These are phyloP conservation scores for Populus deltoides DNA, from an alignment of 345 rosid species.

Conservation along the genomic window DNA sequence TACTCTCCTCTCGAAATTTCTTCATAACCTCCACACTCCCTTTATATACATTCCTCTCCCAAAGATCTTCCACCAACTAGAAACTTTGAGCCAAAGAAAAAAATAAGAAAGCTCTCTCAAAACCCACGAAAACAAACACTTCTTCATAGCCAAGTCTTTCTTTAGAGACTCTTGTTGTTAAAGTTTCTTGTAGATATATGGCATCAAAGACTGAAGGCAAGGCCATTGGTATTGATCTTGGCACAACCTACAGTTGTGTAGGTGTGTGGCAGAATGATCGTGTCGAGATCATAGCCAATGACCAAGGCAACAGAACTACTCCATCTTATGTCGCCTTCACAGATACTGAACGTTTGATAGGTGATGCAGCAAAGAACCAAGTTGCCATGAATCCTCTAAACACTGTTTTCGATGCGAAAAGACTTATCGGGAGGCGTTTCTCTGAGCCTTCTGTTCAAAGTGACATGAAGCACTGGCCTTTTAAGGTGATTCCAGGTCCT, in stretches of 20 bases:
- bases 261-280: constrained; percentile 25
- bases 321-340: constrained; percentile 24
- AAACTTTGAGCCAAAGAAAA: not conserved
- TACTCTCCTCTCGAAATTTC: not conserved
- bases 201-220: constrained; percentile 20
- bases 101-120: not conserved
- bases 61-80: not conserved
- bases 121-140: not conserved
- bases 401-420: constrained; percentile 19
- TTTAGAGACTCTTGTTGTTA: not conserved
- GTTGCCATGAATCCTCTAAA: constrained; percentile 23
- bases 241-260: constrained; percentile 21
- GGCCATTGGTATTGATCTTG: constrained; percentile 21
- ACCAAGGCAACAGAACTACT: constrained; percentile 23
- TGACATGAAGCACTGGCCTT: constrained; percentile 29
- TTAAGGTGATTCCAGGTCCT: constrained; percentile 20
- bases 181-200: not conserved
- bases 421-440: constrained; percentile 19
- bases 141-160: not conserved
- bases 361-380: constrained; percentile 3
- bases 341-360: constrained; percentile 13
- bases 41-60: not conserved
- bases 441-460: constrained; percentile 16
- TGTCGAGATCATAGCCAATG: constrained; percentile 23
- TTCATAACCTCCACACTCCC: not conserved